These are phyloP conservation scores for Leishmania mexicana DNA, from an alignment of 208 protist genomes.

Conservation along the genomic window DNA sequence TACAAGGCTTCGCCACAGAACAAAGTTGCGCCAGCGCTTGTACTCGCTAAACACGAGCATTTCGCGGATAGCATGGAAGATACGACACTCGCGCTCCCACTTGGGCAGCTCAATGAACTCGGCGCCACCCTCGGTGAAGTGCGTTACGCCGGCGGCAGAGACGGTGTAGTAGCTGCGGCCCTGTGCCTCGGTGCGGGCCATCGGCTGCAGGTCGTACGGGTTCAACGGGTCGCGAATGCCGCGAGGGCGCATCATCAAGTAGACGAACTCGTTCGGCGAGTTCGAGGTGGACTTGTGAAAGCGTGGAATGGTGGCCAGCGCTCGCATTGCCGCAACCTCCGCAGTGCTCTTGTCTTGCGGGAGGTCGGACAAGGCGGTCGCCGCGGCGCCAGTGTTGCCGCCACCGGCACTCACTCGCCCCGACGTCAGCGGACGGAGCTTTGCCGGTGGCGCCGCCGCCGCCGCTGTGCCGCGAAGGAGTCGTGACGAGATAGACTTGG, in stretches of 20 bases:
- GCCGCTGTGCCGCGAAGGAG: not conserved
- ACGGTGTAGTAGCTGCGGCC: constrained; percentile 93
- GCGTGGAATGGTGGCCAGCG: constrained; percentile 51
- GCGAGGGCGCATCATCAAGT: constrained; percentile 83
- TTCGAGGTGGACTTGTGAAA: constrained; percentile 84
- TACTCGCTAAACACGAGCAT: constrained; percentile 94
- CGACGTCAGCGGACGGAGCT: constrained; percentile 11
- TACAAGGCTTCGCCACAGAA: constrained; percentile 91
- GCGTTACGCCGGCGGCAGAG: constrained; percentile 93
- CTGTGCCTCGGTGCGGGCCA: constrained; percentile 89
- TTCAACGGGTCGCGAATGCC: constrained; percentile 90
- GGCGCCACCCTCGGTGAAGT: constrained; percentile 86
- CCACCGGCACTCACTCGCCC: not conserved
- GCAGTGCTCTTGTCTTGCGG: constrained; percentile 3
- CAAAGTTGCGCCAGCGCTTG: constrained; percentile 94
- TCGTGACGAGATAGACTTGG: constrained; percentile 12
- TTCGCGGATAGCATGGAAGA: constrained; percentile 89
- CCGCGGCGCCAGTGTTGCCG: not conserved
- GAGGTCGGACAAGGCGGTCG: not conserved
- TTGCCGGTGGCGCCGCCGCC: constrained; percentile 6
- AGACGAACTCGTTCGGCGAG: constrained; percentile 91
- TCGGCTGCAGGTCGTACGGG: constrained; percentile 95
- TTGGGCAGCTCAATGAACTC: constrained; percentile 94
- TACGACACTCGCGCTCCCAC: constrained; percentile 93
- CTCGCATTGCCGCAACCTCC: constrained; percentile 21